Evolutionary conservation across 257 asterid species (phyloP).

Genomic region (Penstemon newberryi): DNA sequence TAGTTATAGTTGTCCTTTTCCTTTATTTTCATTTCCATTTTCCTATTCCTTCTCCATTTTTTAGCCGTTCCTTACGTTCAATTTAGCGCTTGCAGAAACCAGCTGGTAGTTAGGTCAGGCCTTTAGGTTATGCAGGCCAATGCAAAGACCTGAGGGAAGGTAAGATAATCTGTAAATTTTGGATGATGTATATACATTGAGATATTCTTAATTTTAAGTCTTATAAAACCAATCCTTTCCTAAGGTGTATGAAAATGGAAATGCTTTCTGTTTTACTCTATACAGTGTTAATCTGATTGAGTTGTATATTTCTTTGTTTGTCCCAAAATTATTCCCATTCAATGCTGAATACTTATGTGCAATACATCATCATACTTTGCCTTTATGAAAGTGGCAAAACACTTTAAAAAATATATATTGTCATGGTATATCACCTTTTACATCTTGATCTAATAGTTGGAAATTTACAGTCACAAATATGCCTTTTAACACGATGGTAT

Average conservation of each 20-base stretch:
- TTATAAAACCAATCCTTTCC: background rate
- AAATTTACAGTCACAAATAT: background rate
- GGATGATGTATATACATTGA: constrained; percentile 63
- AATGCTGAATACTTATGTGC: no score
- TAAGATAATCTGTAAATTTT: constrained; percentile 42
- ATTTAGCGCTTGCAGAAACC: constrained; percentile 35
- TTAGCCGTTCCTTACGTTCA: constrained; percentile 26
- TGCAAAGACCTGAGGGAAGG: constrained; percentile 22
- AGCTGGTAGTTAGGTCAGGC: constrained; percentile 34
- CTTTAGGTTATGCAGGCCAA: constrained; percentile 31
- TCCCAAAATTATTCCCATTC: no score
- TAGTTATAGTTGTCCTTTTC: constrained; percentile 27
- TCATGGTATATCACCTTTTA: no score
- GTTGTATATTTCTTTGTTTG: no score
- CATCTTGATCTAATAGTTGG: no score
- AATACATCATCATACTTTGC: no score
- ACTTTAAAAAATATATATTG: no score
- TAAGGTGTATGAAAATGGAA: no score
- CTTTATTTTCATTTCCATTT: background rate
- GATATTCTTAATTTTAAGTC: constrained; percentile 34
- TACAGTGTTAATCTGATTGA: no score
- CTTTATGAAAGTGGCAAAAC: no score
- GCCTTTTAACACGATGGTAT: no score
- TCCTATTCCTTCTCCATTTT: background rate
- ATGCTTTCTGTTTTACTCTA: no score